These are phyloP conservation scores for Barnettozyma hawaiiensis DNA, from an alignment of 1,139 yeast genomes.

Conservation along the genomic window DNA sequence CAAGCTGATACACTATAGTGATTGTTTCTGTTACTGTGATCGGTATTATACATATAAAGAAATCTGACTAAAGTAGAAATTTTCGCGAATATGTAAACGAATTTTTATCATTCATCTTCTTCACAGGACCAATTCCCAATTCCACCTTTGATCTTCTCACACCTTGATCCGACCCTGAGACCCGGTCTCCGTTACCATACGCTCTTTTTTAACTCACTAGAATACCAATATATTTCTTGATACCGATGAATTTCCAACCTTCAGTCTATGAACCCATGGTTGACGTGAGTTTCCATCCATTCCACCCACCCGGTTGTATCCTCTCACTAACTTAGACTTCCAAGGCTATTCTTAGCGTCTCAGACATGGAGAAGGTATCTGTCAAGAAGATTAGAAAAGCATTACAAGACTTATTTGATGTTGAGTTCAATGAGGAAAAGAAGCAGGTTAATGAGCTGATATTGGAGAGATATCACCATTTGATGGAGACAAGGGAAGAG, in stretches of 20 bases:
- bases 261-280: slow-evolving; percentile 55
- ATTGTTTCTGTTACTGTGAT: not conserved
- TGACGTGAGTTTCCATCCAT: slow-evolving; percentile 68
- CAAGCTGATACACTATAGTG: not conserved
- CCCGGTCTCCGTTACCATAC: too few relatives aligned
- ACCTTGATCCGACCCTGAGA: not conserved
- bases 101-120: too few relatives aligned
- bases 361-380: slow-evolving; percentile 65
- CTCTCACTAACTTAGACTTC: not conserved
- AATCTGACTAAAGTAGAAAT: not conserved
- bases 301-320: not conserved
- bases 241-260: slow-evolving; percentile 14
- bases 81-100: not conserved
- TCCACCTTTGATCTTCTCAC: too few relatives aligned
- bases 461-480: slow-evolving; percentile 49
- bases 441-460: slow-evolving; percentile 57
- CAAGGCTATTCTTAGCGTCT: slow-evolving; percentile 70
- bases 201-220: too few relatives aligned
- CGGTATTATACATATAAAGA: not conserved
- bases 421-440: slow-evolving; percentile 48
- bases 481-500: slow-evolving; percentile 36
- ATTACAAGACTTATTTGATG: slow-evolving; percentile 58
- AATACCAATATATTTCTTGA: not conserved
- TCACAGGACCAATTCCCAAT: too few relatives aligned
- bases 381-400: slow-evolving; percentile 70